phyloP scores from a whole-genome alignment of 306 rosid genomes.

The Prunus dulcis region DNA sequence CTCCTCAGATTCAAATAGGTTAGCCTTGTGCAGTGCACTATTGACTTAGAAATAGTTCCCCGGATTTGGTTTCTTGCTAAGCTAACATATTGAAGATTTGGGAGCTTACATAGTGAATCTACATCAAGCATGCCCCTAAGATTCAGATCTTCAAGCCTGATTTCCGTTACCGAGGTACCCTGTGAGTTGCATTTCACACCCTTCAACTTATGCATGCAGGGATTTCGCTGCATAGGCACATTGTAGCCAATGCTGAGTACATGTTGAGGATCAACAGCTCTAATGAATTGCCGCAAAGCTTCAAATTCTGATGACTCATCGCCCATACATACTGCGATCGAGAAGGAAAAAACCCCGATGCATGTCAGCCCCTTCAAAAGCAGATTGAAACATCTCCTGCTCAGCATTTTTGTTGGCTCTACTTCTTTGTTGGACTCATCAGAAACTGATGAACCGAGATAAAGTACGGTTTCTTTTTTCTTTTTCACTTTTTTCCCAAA shows the following conservation, averaged over 20 bases:
- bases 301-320: constrained; percentile 27
- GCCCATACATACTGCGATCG: neutral
- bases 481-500: neutral
- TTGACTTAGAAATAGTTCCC: constrained; percentile 35
- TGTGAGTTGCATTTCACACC: constrained; percentile 30
- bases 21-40: constrained; percentile 48
- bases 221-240: neutral
- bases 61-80: constrained; percentile 33
- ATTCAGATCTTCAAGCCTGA: constrained; percentile 34
- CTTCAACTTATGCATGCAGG: constrained; percentile 25
- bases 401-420: constrained; percentile 22
- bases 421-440: constrained; percentile 15
- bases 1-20: constrained; percentile 43
- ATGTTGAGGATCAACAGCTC: constrained; percentile 35
- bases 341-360: constrained; percentile 14
- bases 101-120: constrained; percentile 37
- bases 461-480: neutral
- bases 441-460: neutral
- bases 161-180: constrained; percentile 23
- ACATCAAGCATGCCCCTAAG: constrained; percentile 39
- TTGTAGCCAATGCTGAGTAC: constrained; percentile 14
- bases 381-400: constrained; percentile 9
- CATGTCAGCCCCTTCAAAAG: constrained; percentile 25
- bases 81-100: constrained; percentile 31
- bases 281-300: constrained; percentile 26